Evolutionary conservation across 805 yeast genomes (phyloP), one percentile per base, ranked within the genome.

Genomic region (Pichia phayaonensis): DNA sequence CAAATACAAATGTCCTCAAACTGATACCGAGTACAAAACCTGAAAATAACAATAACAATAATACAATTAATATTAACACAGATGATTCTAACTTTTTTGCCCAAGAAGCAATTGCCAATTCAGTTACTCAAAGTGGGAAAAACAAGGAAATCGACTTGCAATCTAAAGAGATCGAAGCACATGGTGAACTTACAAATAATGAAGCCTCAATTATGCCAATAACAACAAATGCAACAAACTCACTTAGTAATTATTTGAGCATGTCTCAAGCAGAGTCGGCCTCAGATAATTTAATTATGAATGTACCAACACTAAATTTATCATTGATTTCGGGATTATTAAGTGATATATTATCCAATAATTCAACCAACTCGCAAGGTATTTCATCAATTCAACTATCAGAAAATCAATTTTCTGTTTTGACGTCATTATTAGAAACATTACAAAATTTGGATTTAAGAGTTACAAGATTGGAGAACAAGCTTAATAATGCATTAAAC

Each of bases 81-180:
- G 52, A 49, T 27, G 45, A 40, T 8, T 40, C 52, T 10, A 49
- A 49, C 8, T 49, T 42, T 41, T 49, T 49, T 42, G 46, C 36
- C 2, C 52, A 49, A 24, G 42, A 42, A n/a, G 49, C 49, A 20
- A 20, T 45, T 21, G 42, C 23, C 8, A 29, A 38, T 29, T 15
- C 44, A 21, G 8, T n/a, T 6, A 38, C 18, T 13, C n/a, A 23
- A 21, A 24, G 42, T 4, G 41, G 22, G 16, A 23, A 21, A 40
- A 20, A 29, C 7, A 21, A 21, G 12, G 29, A 22, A 21, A 23
- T 18, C 15, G 15, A 24, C 20, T 39, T 16, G 12, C 16, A 20
- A 10, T 18, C 18, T 10, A n/a, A 18, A 20, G 40, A 20, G 20
- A 13, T 20, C 2, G 23, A 20, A 20, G 20, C 22, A 20, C 15